Percentiles rank a stretch among this genome's conserved stretches.
phyloP scores from a whole-genome alignment of 306 rosid genomes.

The Sindora glabra region DNA sequence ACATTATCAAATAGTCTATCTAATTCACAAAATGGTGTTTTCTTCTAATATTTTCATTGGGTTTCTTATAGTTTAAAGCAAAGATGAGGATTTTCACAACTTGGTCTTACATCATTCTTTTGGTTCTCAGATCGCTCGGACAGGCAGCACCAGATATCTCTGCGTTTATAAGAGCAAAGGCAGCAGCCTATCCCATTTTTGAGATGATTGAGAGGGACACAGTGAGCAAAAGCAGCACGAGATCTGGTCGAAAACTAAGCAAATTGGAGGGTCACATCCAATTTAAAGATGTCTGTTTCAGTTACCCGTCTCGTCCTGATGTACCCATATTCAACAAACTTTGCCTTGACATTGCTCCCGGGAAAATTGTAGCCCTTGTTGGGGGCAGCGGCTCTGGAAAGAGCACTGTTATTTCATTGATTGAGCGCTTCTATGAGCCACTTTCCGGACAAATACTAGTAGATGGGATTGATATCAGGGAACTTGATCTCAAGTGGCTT shows the following conservation, averaged over 20 bases:
- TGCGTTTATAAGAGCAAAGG: constrained; percentile 78
- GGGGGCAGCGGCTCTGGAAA: constrained; percentile 98
- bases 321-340: constrained; percentile 57
- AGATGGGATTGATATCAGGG: constrained; percentile 47
- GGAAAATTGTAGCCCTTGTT: constrained; percentile 85
- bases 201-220: constrained; percentile 91
- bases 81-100: too few species aligned
- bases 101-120: not conserved
- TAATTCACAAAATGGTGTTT: too few species aligned
- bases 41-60: too few species aligned
- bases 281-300: constrained; percentile 63
- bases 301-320: constrained; percentile 84
- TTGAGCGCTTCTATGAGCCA: constrained; percentile 93
- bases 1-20: too few species aligned
- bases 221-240: constrained; percentile 44
- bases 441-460: constrained; percentile 62
- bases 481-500: constrained; percentile 83
- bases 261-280: constrained; percentile 76
- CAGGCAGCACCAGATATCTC: constrained; percentile 92
- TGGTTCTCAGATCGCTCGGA: constrained; percentile 70
- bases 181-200: constrained; percentile 92
- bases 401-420: constrained; percentile 78
- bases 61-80: too few species aligned
- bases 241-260: constrained; percentile 42
- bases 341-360: constrained; percentile 70